Evolutionary conservation across 164 flowering plant species (phyloP), one percentile per base, ranked within the genome.

Genomic region (Macadamia tetraphylla): DNA sequence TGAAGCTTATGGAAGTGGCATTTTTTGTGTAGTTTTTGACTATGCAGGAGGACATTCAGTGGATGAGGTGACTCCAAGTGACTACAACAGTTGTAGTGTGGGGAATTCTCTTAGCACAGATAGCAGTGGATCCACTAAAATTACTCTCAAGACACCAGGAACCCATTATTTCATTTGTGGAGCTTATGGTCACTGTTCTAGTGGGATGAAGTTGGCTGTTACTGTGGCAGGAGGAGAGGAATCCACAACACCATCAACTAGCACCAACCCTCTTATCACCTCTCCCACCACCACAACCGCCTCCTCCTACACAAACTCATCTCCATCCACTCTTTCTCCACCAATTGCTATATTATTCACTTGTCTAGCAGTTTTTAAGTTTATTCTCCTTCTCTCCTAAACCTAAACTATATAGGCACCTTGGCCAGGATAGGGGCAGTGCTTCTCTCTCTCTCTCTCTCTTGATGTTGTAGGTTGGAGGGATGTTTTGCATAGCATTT

Each of bases 201-300:
- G 64, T 8, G 90, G 90, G 40, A 81, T 81, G 90, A 86, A 86
- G 76, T 68, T 86, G 30, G 63, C 84, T 6, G 82, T 83, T n/a
- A 71, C 35, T 2, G 86, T 83, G 1, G 64, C 3, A 30, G 73
- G 63, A 1, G 43, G 71, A n/a, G 8, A 71, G 40, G 12, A 72
- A 4, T 1, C 79, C 8, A 35, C 40, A 35, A 35, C 40, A 35
- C 40, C 40, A 35, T 35, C 40, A 35, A 35, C 40, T 5, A 35
- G 40, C 40, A 35, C 40, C 40, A 35, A 2, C 40, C 40, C 40
- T 35, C 3, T 2, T 35, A 35, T 35, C 40, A 9, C 73, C 1
- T 43, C 73, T 13, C 43, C 75, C 60, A 31, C 61, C 44, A 49
- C 60, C 7, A 29, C 75, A 10, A 11, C 9, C 1, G 61, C 73